Base-by-base conservation (phyloP, 768 basidiomycete species). In the Boletus reticuloceps region DNA sequence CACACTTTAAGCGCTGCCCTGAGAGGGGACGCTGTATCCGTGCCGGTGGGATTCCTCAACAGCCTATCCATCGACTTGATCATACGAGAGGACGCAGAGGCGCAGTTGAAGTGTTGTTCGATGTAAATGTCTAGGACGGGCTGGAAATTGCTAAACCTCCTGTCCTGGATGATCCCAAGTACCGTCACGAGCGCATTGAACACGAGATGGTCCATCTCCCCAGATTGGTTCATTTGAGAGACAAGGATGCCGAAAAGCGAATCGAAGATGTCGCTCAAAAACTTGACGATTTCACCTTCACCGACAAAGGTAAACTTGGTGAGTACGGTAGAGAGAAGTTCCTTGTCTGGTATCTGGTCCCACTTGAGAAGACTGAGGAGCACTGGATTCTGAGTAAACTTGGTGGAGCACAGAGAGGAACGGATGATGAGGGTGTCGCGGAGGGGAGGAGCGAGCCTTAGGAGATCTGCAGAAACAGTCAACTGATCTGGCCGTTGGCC, bases 281-380 rank as follows among this genome's bases (percentile, higher is more conserved):
- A 95, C 69, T 94, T 95, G 69, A 95, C 89, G 36, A 95, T 93
- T 72, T 98, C 95, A 17, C 91, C 88, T 71, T 98, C 95, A 10
- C 90, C 88, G 17, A 94, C 94, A 67, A 94, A 98, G 4, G 88
- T 87, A 69, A 98, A 93, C 70, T 91, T 86, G 58, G 81, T 79
- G 50, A 98, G 81, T 13, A 91, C 82, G 0, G 84, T 81, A 5
- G 85, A 77, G 17, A 98, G 79, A 12, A 82, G 68, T 10, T 87
- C 85, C 53, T 81, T 80, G 54, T 89, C 84, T 1, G 69, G 63
- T 13, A 92, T 74, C 47, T 79, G 78, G 65, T 91, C 85, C 95
- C 94, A 97, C 60, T 83, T 83, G 50, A 96, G 75, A 45, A 97
- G 72, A 57, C 83, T 83, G 46, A 94, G 79, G 5, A 98, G 74